A percentile compares a stretch with the other conserved stretches of the same genome.
phyloP scores from a whole-genome alignment of 192 early-diverging fungal species.

The Piromyces finnis region DNA sequence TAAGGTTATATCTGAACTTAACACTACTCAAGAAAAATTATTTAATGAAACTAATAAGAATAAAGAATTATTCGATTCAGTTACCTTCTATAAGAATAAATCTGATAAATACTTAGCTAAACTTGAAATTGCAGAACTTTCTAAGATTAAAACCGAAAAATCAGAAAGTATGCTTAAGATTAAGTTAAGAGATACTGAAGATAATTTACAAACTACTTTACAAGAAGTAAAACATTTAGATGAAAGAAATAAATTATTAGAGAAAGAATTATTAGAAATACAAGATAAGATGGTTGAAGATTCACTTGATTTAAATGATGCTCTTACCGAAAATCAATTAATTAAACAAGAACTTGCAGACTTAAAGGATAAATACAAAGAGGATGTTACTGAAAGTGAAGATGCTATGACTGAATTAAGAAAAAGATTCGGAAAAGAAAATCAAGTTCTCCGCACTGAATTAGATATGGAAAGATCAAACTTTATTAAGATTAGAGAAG shows the following conservation, averaged over 20 bases:
- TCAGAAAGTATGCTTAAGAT: conserved; percentile 38
- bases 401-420: conserved; percentile 47
- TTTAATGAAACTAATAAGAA: conserved; percentile 44
- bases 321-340: conserved; percentile 44
- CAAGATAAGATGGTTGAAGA: conserved; percentile 62
- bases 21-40: conserved; percentile 34
- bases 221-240: conserved; percentile 43
- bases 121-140: conserved; percentile 48
- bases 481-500: conserved; percentile 43
- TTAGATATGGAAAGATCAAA: conserved; percentile 48
- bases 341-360: conserved; percentile 60
- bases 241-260: conserved; percentile 38
- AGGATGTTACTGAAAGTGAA: conserved; percentile 59
- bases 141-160: conserved; percentile 59
- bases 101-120: conserved; percentile 29
- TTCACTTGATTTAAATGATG: conserved; percentile 45
- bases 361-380: conserved; percentile 48
- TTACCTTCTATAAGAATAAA: conserved; percentile 28
- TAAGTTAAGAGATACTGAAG: conserved; percentile 50
- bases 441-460: conserved; percentile 58
- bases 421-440: conserved; percentile 71
- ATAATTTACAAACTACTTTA: conserved; percentile 38
- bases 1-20: conserved; percentile 32
- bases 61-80: conserved; percentile 28
- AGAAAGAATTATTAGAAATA: conserved; percentile 49